A percentile compares a stretch with the other conserved stretches of the same genome.
Evolutionary conservation across 805 yeast genomes (phyloP).

Genomic region (Kazachstania taianensis): DNA sequence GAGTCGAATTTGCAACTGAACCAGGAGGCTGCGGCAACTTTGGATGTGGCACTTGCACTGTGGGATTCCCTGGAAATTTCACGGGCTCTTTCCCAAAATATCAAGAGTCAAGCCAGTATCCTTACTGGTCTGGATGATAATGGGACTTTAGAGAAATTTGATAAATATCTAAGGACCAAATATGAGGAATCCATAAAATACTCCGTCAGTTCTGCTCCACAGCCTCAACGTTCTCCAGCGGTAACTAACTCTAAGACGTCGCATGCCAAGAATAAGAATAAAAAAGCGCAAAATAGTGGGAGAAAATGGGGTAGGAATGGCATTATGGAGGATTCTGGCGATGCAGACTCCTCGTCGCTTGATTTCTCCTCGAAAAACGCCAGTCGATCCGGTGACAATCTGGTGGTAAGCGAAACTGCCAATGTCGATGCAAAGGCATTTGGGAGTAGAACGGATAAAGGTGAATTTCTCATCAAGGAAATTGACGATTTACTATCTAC

Average conservation of each 20-base stretch:
- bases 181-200: slow-evolving; percentile 15
- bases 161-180: slow-evolving; percentile 31
- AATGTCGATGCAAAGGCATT: slow-evolving; percentile 27
- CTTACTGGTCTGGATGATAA: slow-evolving; percentile 27
- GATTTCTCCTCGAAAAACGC: slow-evolving; percentile 44
- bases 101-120: slow-evolving; percentile 25
- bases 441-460: slow-evolving; percentile 37
- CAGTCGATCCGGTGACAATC: slow-evolving; percentile 10
- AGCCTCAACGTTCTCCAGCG: slow-evolving; percentile 3
- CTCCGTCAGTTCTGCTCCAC: background rate
- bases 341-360: slow-evolving; percentile 31
- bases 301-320: slow-evolving; percentile 67
- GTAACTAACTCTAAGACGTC: background rate
- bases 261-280: slow-evolving; percentile 3
- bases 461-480: slow-evolving; percentile 59
- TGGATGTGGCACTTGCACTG: slow-evolving; percentile 28
- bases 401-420: slow-evolving; percentile 7
- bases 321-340: slow-evolving; percentile 34
- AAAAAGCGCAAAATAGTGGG: slow-evolving; percentile 21
- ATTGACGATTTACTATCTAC: slow-evolving; percentile 34
- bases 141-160: slow-evolving; percentile 29
- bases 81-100: slow-evolving; percentile 24
- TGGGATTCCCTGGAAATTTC: slow-evolving; percentile 29
- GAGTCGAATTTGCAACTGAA: slow-evolving; percentile 35
- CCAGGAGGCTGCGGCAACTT: slow-evolving; percentile 35